Evolutionary conservation across 2,329 filamentous ascomycete genomes (phyloP), one percentile per base, ranked within the genome.

Genomic region (Hypoxylon sp.): DNA sequence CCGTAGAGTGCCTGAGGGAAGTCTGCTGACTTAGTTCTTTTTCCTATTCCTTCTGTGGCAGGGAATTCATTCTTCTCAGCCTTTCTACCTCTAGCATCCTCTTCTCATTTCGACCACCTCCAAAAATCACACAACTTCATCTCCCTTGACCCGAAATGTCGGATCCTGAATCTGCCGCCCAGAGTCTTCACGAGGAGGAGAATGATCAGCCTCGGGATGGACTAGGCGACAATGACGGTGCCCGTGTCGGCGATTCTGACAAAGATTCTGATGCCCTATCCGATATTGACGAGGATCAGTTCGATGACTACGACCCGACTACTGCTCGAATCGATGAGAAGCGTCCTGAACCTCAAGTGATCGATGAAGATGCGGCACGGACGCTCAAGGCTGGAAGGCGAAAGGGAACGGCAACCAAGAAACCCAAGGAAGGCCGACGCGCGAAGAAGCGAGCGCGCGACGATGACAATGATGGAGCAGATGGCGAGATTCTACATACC

Each of bases 401-500:
- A 63, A 90, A 90, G 80, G 89, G 89, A 54, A 87, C 86, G 29
- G 84, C 85, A 51, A 79, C 83, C 45, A 92, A 91, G 79, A 96
- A 93, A 80, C 91, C 92, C 56, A 89, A 91, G 77, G 91, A 89
- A 73, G 89, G 88, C n/a, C 85, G 88, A 53, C 85, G 90, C 73
- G 90, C 90, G 70, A 92, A 92, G 79, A 89, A 90, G 76, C 81
- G 86, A 48, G 80, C 83, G 51, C 84, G 83, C 1, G 85, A 85
- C 64, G 85, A 81, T 41, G 84, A 85, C 29, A 84, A 84, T 58
- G 84, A 81, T 43, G 82, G 78, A 25, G 80, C 79, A 8, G 82
- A 82, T 11, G 79, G 78, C 32, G 80, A 78, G 61, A 80, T 81
- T 59, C 77, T 82, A 56, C 77, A 80, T 32, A 78, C 83, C 52